Evolutionary conservation across 2,329 filamentous ascomycete species (phyloP).

Genomic region (Phialophora macrospora): DNA sequence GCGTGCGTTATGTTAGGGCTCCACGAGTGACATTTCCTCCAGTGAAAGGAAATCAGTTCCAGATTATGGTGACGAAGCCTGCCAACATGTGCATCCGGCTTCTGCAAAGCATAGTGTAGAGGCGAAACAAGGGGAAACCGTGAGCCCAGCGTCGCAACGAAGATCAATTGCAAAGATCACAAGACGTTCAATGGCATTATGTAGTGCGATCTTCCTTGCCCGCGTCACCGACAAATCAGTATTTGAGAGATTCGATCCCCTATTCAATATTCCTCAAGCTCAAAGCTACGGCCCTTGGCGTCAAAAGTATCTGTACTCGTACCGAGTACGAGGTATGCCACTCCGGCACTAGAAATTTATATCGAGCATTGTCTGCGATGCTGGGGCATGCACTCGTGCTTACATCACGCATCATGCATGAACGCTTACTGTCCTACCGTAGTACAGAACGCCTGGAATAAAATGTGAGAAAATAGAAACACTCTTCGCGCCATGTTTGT

Average conservation of each 20-base stretch:
- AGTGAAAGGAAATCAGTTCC: conserved; percentile 6
- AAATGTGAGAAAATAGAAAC: conserved; percentile 3
- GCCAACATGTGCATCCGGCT: conserved; percentile 10
- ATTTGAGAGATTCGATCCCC: background rate
- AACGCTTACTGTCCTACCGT: conserved; percentile 1
- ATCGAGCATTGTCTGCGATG: background rate
- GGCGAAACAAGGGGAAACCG: conserved; percentile 4
- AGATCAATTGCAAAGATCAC: conserved; percentile 11
- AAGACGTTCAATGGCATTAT: background rate
- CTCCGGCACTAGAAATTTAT: conserved; percentile 1
- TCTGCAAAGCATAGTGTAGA: background rate
- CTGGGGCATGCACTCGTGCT: background rate
- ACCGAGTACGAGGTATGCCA: background rate
- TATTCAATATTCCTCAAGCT: background rate
- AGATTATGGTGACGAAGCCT: conserved; percentile 10
- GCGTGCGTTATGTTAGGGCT: conserved; percentile 30
- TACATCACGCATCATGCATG: background rate
- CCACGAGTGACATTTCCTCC: conserved; percentile 5
- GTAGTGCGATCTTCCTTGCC: background rate
- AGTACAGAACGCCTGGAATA: background rate
- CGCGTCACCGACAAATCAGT: background rate
- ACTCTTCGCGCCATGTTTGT: background rate
- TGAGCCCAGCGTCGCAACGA: conserved; percentile 5
- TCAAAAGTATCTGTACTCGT: conserved; percentile 1
- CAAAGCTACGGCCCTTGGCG: background rate